Percentiles rank a stretch among this genome's conserved stretches.
Conservation (phyloP, 352 stramenopile genomes). For the Pythium scleroteichum region DNA sequence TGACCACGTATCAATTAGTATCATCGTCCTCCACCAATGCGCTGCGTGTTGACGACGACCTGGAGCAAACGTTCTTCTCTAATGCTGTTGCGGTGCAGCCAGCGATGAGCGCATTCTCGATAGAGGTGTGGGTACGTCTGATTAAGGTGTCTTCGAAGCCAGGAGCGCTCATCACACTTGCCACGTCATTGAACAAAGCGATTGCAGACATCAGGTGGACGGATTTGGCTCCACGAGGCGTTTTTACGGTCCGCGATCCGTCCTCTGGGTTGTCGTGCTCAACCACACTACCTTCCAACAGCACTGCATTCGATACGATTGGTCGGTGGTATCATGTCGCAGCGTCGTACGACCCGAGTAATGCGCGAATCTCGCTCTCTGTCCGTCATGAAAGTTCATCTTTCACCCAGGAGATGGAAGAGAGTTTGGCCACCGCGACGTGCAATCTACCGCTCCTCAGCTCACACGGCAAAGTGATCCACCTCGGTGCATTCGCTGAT, state of each 20-base stretch:
- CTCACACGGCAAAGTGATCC: slow-evolving; percentile 34
- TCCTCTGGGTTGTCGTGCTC: slow-evolving; percentile 7
- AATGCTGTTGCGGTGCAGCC: slow-evolving; percentile 43
- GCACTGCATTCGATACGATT: slow-evolving; percentile 1
- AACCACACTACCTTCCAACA: neutral
- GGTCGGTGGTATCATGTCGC: slow-evolving; percentile 57
- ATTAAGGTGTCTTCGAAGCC: neutral
- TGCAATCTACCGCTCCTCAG: slow-evolving; percentile 51
- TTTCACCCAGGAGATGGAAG: slow-evolving; percentile 8
- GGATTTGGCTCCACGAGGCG: slow-evolving; percentile 3
- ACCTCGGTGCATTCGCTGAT: slow-evolving; percentile 30
- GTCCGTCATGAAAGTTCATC: slow-evolving; percentile 26
- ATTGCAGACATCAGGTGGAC: slow-evolving; percentile 25
- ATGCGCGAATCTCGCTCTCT: slow-evolving; percentile 42
- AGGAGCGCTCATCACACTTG: slow-evolving; percentile 14
- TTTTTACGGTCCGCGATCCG: slow-evolving; percentile 23
- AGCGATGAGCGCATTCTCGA: slow-evolving; percentile 53
- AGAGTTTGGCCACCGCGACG: slow-evolving; percentile 13
- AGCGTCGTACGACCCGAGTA: slow-evolving; percentile 53
- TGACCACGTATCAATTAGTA: slow-evolving; percentile 14
- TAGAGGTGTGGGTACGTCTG: slow-evolving; percentile 64
- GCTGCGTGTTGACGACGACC: slow-evolving; percentile 44
- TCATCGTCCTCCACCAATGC: slow-evolving; percentile 14
- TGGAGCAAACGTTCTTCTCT: slow-evolving; percentile 61
- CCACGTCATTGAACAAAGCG: neutral